Base-by-base conservation (phyloP, 2,329 filamentous ascomycete species). In the Reticulascus tulasneorum region DNA sequence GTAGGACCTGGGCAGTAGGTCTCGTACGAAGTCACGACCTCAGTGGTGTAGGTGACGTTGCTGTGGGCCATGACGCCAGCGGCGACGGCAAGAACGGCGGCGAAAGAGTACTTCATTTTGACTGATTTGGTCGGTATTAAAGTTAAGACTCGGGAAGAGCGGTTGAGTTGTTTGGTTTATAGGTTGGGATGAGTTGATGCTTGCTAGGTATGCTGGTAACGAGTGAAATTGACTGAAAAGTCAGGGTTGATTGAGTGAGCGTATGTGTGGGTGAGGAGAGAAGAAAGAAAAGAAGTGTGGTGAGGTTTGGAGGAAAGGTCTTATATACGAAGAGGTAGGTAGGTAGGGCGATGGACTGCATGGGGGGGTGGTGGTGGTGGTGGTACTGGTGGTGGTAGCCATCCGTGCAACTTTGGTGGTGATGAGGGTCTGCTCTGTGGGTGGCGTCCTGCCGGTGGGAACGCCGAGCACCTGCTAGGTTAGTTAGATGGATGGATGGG, bases 1-100 rank as follows among this genome's bases (percentile, higher is more conserved):
- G 83, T 86, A 47, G 83, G 60, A 49, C 56, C 69, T 16, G 84
- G 82, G 78, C 84, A 88, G 77, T 73, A 86, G 57, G 83, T 88
- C 64, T 75, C 79, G 69, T 77, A 77, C 40, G 67, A 63, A 40
- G 77, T 79, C 47, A 86, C 75, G 48, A 79, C 67, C 71, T 83
- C 77, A 50, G 81, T 86, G 64, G 71, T 72, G 63, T 75, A 76
- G 58, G 66, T 69, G 49, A 67, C 66, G 60, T 73, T 73, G 54
- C 55, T 55, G 42, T 41, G 35, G 46, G 60, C 60, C 45, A 56
- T 51, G 49, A 48, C 66, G 59, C 69, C 71, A 54, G 66, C 64
- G 56, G 60, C 69, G 60, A 71, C 66, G 53, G 73, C 72, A 56
- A 73, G 56, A 50, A 74, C 53, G 58, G 67, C 61, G 54, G 71